Conservation (phyloP, 225 moss, liverwort and hornwort genomes). For the Thuidium tamariscinum region DNA sequence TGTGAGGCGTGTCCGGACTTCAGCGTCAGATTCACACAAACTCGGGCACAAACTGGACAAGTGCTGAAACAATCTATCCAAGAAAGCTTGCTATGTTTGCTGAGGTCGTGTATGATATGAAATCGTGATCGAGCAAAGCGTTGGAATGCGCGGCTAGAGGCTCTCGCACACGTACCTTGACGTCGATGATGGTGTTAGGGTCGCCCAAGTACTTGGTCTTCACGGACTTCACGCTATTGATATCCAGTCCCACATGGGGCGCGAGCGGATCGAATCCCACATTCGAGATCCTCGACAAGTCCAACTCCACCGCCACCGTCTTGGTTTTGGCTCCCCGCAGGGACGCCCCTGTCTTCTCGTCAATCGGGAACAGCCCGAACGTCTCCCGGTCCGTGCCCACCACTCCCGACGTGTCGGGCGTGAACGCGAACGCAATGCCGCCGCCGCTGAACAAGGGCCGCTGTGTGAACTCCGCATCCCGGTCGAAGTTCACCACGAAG, state of each 20-base stretch:
- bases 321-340: neutral
- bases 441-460: conserved; percentile 35
- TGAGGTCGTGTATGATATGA: neutral
- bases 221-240: conserved; percentile 54
- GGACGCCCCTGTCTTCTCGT: conserved; percentile 20
- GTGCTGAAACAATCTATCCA: neutral
- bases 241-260: conserved; percentile 38
- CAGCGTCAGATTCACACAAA: neutral
- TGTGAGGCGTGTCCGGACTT: neutral
- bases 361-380: conserved; percentile 35
- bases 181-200: conserved; percentile 6
- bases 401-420: conserved; percentile 1
- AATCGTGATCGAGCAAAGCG: neutral
- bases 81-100: neutral
- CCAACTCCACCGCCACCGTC: conserved; percentile 52
- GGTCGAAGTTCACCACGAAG: conserved; percentile 25
- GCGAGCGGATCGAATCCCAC: conserved; percentile 1
- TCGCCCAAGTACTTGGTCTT: conserved; percentile 37
- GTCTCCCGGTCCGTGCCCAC: conserved; percentile 14
- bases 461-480: conserved; percentile 18
- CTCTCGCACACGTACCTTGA: neutral
- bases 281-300: conserved; percentile 5
- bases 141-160: neutral
- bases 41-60: neutral
- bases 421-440: conserved; percentile 22